Conservation (phyloP, 768 basidiomycete species). For the Termitomyces eurrhizus region DNA sequence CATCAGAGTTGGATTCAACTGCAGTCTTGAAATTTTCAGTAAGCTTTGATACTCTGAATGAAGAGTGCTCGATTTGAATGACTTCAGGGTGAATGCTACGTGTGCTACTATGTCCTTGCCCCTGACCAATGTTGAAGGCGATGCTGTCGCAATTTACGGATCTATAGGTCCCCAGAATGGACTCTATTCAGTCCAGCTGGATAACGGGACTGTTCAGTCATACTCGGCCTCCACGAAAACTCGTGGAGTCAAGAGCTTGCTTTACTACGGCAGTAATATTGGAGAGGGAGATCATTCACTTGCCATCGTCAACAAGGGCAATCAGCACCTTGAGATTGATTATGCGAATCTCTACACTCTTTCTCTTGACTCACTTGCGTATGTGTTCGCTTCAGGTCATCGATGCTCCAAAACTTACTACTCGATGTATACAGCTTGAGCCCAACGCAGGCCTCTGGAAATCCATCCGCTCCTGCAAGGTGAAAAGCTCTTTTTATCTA, state of each 20-base stretch:
- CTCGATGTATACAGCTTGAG: background rate
- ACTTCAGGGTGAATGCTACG: background rate
- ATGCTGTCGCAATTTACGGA: slow-evolving; percentile 4
- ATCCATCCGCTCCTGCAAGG: background rate
- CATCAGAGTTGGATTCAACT: background rate
- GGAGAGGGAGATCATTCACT: slow-evolving; percentile 1
- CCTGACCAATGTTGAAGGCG: background rate
- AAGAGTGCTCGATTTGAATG: background rate
- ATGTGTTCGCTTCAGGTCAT: background rate
- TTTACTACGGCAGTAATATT: slow-evolving; percentile 2
- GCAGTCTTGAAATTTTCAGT: background rate
- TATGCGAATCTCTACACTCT: slow-evolving; percentile 1
- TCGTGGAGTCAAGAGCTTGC: background rate
- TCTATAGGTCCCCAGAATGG: slow-evolving; percentile 1
- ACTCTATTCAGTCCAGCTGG: slow-evolving; percentile 1
- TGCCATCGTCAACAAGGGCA: background rate
- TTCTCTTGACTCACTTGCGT: background rate
- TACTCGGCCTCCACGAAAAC: background rate
- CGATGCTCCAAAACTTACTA: background rate
- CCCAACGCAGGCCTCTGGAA: background rate
- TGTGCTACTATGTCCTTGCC: no score
- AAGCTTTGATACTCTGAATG: background rate
- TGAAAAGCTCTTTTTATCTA: background rate
- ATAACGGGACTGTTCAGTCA: background rate
- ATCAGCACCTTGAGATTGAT: background rate